A percentile compares a stretch with the other conserved stretches of the same genome.
Evolutionary conservation across 2,329 filamentous ascomycete species (phyloP).

Genomic region (Exutisphaerella laricina): DNA sequence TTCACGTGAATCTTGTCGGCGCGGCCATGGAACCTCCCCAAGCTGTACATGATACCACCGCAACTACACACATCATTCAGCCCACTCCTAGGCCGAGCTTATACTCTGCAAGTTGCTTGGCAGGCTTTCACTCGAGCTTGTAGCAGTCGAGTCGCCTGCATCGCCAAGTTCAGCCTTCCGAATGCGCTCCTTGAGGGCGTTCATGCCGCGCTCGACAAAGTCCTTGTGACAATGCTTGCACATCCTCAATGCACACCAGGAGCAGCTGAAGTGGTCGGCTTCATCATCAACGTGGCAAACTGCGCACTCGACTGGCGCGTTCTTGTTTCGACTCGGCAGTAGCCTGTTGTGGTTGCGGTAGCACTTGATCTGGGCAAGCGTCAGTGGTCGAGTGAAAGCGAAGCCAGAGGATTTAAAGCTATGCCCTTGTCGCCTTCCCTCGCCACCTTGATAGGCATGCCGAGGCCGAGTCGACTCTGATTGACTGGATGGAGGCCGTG

Average conservation of each 20-base stretch:
- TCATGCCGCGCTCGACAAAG: conserved; percentile 20
- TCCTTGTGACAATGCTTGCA: conserved; percentile 24
- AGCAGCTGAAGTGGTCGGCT: conserved; percentile 29
- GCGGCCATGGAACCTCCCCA: too few relatives aligned
- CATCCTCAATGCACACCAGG: conserved; percentile 28
- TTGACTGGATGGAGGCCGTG: conserved; percentile 16
- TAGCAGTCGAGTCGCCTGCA: conserved; percentile 6
- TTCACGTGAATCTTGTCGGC: too few relatives aligned
- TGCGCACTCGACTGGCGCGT: conserved; percentile 32
- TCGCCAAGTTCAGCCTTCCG: conserved; percentile 8
- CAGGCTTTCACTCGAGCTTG: conserved; percentile 8
- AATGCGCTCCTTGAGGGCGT: conserved; percentile 19
- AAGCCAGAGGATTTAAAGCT: conserved; percentile 32
- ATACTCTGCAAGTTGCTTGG: conserved; percentile 2
- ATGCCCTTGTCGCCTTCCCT: conserved; percentile 25
- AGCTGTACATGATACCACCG: too few relatives aligned
- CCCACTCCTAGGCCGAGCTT: conserved; percentile 4
- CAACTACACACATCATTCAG: background rate
- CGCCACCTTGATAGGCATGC: conserved; percentile 14
- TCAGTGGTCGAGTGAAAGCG: conserved; percentile 28
- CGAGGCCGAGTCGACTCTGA: conserved; percentile 15
- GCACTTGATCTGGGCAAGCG: conserved; percentile 28
- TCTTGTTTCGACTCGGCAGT: conserved; percentile 27
- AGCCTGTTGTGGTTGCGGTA: conserved; percentile 27
- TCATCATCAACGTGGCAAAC: conserved; percentile 32